Base-by-base conservation (phyloP, 2,329 filamentous ascomycete genomes). In the Chalaropsis ovoidea region DNA sequence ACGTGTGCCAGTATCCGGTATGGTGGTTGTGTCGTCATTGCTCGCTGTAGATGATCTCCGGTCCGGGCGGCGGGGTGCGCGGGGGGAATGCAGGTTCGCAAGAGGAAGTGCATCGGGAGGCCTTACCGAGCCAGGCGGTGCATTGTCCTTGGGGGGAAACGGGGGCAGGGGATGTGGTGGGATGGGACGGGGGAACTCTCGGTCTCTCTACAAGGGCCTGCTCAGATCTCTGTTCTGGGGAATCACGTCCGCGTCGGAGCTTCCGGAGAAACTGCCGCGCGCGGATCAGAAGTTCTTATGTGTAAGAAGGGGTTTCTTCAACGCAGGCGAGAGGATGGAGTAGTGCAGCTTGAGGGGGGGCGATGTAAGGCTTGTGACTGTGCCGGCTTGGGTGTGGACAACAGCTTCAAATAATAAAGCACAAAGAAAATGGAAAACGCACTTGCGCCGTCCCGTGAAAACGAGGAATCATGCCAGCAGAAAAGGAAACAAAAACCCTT, bases 181-280 rank as follows among this genome's bases (percentile, higher is more conserved):
- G 54, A 47, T 60, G 54, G 67, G 56, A 52, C 56, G n/a, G 31
- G 65, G 68, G 49, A 63, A 13, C 17, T 45, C 61, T 47, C 39
- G 24, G 52, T 27, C 54, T 60, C 52, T 62, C 13, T 17, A 31
- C 56, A 22, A 62, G 68, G 64, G 39, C 67, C 70, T 75, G 77
- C 77, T 80, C 78, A 75, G 78, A 80, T 80, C 69, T 80, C 78
- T 78, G 78, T 80, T 80, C 78, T 79, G 75, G 65, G 68, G 52
- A 62, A 56, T 58, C 43, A 64, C 43, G 35, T 41, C 31, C 15
- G 22, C 19, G 15, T 43, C 62, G 17, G 47, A 62, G 61, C 52
- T 66, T 65, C 64, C 64, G 45, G 49, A 41, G 67, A 65, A 63
- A 56, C 47, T 24, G 52, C 67, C 31, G 39, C 52, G 22, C 43